These are phyloP conservation scores for Eurotiales sp. DNA, from an alignment of 2,329 filamentous ascomycete genomes.

Conservation along the genomic window DNA sequence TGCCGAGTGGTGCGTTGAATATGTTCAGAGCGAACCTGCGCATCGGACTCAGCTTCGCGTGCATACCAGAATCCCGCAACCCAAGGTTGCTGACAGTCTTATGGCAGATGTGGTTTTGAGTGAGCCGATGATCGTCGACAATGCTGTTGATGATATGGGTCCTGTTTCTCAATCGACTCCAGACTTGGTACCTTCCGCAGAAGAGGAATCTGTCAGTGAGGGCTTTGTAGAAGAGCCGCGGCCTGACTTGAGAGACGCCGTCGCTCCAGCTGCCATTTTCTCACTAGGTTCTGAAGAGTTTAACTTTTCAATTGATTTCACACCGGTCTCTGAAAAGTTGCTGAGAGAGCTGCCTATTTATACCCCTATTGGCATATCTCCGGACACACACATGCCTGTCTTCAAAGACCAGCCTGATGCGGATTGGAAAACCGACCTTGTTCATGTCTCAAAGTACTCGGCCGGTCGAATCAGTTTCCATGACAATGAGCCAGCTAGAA, in stretches of 20 bases:
- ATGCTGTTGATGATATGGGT: conserved; percentile 29
- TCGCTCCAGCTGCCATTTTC: conserved; percentile 74
- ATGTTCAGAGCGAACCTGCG: conserved; percentile 62
- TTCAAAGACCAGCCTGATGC: conserved; percentile 65
- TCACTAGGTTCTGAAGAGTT: conserved; percentile 77
- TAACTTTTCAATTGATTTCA: conserved; percentile 71
- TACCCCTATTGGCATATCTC: conserved; percentile 55
- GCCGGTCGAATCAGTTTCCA: conserved; percentile 73
- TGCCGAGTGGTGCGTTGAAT: conserved; percentile 79
- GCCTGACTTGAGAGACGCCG: conserved; percentile 39
- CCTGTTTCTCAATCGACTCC: conserved; percentile 55
- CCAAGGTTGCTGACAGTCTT: conserved; percentile 23
- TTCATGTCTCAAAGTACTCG: conserved; percentile 83
- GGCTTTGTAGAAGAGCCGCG: conserved; percentile 44
- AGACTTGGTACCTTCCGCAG: conserved; percentile 62
- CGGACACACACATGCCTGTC: conserved; percentile 54
- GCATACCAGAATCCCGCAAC: conserved; percentile 35
- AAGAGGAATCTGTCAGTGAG: conserved; percentile 55
- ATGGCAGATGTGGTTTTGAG: conserved; percentile 22
- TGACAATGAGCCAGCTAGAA: conserved; percentile 62
- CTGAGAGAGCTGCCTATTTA: conserved; percentile 80
- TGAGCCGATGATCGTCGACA: conserved; percentile 28
- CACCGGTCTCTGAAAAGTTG: conserved; percentile 70
- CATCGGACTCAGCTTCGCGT: conserved; percentile 68
- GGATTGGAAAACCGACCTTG: conserved; percentile 69